These are phyloP conservation scores for Kalaharituber pfeilii DNA, from an alignment of 2,329 filamentous ascomycete genomes.

Conservation along the genomic window DNA sequence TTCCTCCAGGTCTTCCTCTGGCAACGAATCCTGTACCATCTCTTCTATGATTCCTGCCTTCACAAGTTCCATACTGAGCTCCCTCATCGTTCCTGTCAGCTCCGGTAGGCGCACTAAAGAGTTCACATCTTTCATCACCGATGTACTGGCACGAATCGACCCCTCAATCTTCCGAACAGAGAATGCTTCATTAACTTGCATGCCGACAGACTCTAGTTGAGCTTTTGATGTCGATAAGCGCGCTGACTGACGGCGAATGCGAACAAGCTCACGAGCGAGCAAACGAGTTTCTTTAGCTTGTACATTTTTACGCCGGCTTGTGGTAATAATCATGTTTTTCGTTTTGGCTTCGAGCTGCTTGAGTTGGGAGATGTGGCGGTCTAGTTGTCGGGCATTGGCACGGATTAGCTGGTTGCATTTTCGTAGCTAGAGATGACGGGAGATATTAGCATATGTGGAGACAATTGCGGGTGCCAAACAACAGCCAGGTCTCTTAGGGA, in stretches of 20 bases:
- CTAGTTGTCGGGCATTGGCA: constrained; percentile 77
- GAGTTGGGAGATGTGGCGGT: constrained; percentile 71
- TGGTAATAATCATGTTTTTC: constrained; percentile 64
- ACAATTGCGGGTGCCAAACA: constrained; percentile 5
- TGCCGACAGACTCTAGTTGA: constrained; percentile 78
- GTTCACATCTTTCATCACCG: constrained; percentile 96
- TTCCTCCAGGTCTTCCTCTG: constrained; percentile 52
- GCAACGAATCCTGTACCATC: constrained; percentile 76
- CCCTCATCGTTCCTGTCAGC: constrained; percentile 73
- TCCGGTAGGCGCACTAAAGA: constrained; percentile 67
- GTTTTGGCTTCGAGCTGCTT: constrained; percentile 69
- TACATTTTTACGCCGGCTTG: constrained; percentile 62
- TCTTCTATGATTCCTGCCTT: constrained; percentile 96
- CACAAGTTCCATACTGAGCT: constrained; percentile 71
- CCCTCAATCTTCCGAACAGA: constrained; percentile 91
- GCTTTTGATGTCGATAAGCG: constrained; percentile 76
- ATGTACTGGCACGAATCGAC: constrained; percentile 65
- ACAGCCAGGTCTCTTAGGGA: constrained; percentile 5
- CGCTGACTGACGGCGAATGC: constrained; percentile 54
- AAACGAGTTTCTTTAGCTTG: constrained; percentile 74
- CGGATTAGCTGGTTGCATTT: constrained; percentile 91
- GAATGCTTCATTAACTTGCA: constrained; percentile 97
- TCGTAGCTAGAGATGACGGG: constrained; percentile 46
- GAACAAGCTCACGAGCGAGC: constrained; percentile 75
- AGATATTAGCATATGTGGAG: constrained; percentile 1